Evolutionary conservation across 345 rosid genomes (phyloP), one percentile per base, ranked within the genome.

Genomic region (Streptanthus diversifolius): DNA sequence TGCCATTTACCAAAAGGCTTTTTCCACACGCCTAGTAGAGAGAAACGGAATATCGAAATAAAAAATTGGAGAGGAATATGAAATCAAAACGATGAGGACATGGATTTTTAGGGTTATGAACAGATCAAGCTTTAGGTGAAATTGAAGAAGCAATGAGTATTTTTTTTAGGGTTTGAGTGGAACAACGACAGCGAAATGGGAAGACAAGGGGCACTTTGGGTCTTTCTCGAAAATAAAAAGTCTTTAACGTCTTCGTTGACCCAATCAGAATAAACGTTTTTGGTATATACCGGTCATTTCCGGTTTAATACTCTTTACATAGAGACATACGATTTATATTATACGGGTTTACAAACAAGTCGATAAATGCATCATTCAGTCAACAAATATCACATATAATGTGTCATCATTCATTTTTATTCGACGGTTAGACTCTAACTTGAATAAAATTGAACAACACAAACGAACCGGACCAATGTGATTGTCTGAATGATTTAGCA

Each of bases 151-250:
- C 14, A 25, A 24, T 14, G 40, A 47, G 41, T 48, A 29, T 7
- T 11, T 37, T 52, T 36, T 2, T 29, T 68, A 75, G 79, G 79
- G 79, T 68, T 75, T 75, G 69, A 75, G 70, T 57, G 54, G n/a
- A 66, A 74, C 52, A 63, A 60, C 8, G 70, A 74, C 68, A 58
- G 73, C 78, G 68, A 48, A 22, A 53, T 61, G 63, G 56, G 63
- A 66, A 8, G 68, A 74, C 52, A 19, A 57, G 5, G 7, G 36
- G 59, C 19, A 11, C 4, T 68, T 59, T 66, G 30, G 47, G 68
- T 48, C 47, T 58, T 48, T 39, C 48, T 17, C 5, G 35, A 41
- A 48, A 52, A 8, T n/a, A 10, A 48, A 52, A 19, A 55, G 49
- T 67, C 62, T 54, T 68, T 60, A 21, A 39, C 55, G 62, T 66